These are phyloP conservation scores for Brassica hybrid DNA, from an alignment of 441 rosid genomes.

Conservation along the genomic window DNA sequence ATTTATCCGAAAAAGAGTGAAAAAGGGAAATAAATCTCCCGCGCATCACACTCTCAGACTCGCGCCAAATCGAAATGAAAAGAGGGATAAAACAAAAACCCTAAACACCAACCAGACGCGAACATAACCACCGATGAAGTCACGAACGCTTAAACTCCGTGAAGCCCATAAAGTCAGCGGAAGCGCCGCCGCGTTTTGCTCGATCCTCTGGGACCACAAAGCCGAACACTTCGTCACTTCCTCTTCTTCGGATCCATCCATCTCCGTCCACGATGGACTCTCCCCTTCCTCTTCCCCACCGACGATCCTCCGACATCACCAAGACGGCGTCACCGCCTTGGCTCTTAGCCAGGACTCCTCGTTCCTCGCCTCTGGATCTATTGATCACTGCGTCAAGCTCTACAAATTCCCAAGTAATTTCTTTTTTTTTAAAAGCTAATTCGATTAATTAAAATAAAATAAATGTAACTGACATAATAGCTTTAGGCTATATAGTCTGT, in stretches of 20 bases:
- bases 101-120: slow-evolving; percentile 6
- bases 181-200: slow-evolving; percentile 69
- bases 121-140: slow-evolving; percentile 58
- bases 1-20: not conserved
- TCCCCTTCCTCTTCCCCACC: slow-evolving; percentile 69
- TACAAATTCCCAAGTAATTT: slow-evolving; percentile 82
- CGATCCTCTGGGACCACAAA: slow-evolving; percentile 84
- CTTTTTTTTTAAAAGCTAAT: no score
- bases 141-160: slow-evolving; percentile 77
- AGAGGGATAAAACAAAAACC: slow-evolving; percentile 10
- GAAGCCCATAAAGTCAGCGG: slow-evolving; percentile 73
- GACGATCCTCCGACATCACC: slow-evolving; percentile 85
- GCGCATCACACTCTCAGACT: slow-evolving; percentile 19
- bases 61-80: slow-evolving; percentile 27
- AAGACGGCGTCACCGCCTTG: slow-evolving; percentile 86
- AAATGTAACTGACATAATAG: no score
- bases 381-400: slow-evolving; percentile 95
- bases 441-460: no score
- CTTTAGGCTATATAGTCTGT: no score
- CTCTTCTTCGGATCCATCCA: slow-evolving; percentile 74
- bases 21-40: slow-evolving; percentile 9
- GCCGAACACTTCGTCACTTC: slow-evolving; percentile 83
- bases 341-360: slow-evolving; percentile 89
- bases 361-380: slow-evolving; percentile 92
- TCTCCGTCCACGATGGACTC: slow-evolving; percentile 78